Base-by-base conservation (phyloP, 108 stramenopile genomes). In the Craspedostauros australis region DNA sequence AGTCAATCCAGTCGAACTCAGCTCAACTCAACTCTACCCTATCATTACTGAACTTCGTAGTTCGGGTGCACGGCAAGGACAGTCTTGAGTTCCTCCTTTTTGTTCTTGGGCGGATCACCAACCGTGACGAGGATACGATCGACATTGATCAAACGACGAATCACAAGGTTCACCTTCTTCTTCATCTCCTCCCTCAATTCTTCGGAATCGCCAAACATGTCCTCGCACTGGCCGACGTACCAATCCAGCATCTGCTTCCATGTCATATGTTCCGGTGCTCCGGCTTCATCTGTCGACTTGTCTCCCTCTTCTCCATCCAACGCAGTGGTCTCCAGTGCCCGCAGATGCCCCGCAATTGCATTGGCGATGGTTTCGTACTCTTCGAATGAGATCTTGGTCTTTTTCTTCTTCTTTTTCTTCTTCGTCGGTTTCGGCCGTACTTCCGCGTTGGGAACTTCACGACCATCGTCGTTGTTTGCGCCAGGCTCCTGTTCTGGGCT, bases 311-410 rank as follows among this genome's bases (percentile, higher is more conserved):
- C 79, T 34, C 82, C 88, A 7, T 72, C 61, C n/a, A n/a, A n/a
- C n/a, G n/a, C n/a, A n/a, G n/a, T n/a, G n/a, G n/a, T n/a, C 54
- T 98, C 97, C 46, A 78, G 50, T 16, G 82, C 72, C 27, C 94
- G 77, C 39, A 98, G 59, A 55, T 93, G 91, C 26, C 81, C 73
- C 46, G 92, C 88, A 60, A 96, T 72, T 16, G 91, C 92, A 45
- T 79, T 82, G 7, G 95, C 85, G 19, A 98, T 95, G 27, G 88
- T 55, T 71, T 92, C 87, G 59, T 96, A 98, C 62, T 95, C 73
- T 62, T 96, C 94, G 66, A 93, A 95, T 12, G 94, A 80, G 41
- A 95, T 95, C 60, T 95, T 89, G 24, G 88, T 88, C 65, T 93
- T 95, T 41, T 91, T 88, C 77, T 93, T 96, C 46, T 70, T 56